Evolutionary conservation across 2,329 filamentous ascomycete species (phyloP).

Genomic region (Alternaria sp.): DNA sequence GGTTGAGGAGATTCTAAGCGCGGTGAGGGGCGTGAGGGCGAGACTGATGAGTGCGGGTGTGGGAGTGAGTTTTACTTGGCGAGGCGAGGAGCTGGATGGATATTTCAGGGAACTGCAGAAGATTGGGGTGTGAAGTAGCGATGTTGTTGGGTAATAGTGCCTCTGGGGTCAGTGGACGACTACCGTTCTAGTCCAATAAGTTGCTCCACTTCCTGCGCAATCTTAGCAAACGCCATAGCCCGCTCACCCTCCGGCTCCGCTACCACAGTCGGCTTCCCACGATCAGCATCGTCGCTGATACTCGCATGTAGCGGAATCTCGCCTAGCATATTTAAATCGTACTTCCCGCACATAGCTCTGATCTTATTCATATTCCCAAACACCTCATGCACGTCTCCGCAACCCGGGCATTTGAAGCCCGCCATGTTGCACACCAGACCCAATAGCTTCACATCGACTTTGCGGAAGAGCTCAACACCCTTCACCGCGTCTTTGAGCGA

Average conservation of each 20-base stretch:
- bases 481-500: slow-evolving; percentile 90
- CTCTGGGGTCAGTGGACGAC: too few relatives aligned
- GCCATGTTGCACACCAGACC: slow-evolving; percentile 71
- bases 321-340: slow-evolving; percentile 80
- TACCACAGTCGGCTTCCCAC: slow-evolving; percentile 88
- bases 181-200: slow-evolving; percentile 22
- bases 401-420: slow-evolving; percentile 55
- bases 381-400: slow-evolving; percentile 51
- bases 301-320: slow-evolving; percentile 86
- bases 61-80: background rate
- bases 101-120: background rate
- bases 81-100: background rate
- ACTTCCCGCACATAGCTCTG: slow-evolving; percentile 76
- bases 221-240: slow-evolving; percentile 72
- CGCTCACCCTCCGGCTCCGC: slow-evolving; percentile 78
- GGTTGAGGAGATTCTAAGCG: background rate
- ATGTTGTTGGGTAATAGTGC: background rate
- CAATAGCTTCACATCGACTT: slow-evolving; percentile 77
- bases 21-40: background rate
- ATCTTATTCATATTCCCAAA: slow-evolving; percentile 72
- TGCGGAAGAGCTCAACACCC: slow-evolving; percentile 91
- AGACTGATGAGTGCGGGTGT: background rate
- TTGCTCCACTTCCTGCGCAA: slow-evolving; percentile 63
- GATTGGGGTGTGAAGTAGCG: background rate
- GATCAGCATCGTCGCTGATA: slow-evolving; percentile 87